phyloP scores from a whole-genome alignment of 2,329 filamentous ascomycete species.

The Clonostachys sp. region DNA sequence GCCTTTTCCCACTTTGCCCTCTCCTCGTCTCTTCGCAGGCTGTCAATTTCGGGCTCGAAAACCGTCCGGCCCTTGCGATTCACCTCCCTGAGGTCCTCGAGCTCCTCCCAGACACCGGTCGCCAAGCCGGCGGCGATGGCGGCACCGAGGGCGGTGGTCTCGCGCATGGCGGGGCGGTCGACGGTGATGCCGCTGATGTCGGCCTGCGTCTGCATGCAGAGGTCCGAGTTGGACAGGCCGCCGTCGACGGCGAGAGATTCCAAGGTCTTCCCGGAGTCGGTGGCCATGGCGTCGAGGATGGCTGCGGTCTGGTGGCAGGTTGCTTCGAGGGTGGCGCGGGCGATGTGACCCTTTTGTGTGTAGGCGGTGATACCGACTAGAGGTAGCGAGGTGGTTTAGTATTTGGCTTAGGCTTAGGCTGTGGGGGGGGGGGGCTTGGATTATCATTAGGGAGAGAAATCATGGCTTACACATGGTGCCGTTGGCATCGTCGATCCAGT shows the following conservation, averaged over 20 bases:
- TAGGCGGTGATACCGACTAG: slow-evolving; percentile 71
- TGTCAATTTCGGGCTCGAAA: slow-evolving; percentile 63
- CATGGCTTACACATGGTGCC: slow-evolving; percentile 65
- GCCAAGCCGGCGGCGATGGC: slow-evolving; percentile 81
- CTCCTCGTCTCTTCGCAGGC: slow-evolving; percentile 53
- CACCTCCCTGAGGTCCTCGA: slow-evolving; percentile 67
- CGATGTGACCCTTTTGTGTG: slow-evolving; percentile 73
- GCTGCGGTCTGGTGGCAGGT: slow-evolving; percentile 82
- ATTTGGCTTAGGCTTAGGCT: too few species aligned
- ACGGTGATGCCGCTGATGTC: slow-evolving; percentile 78
- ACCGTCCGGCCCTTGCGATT: slow-evolving; percentile 65
- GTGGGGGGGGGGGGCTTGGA: too few species aligned
- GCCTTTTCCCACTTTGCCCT: slow-evolving; percentile 73
- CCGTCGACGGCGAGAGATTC: slow-evolving; percentile 76
- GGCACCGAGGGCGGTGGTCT: slow-evolving; percentile 77
- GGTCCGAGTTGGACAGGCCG: slow-evolving; percentile 75
- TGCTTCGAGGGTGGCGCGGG: slow-evolving; percentile 74
- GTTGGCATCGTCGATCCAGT: slow-evolving; percentile 80
- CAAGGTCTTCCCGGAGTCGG: slow-evolving; percentile 70
- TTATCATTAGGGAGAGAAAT: too few species aligned
- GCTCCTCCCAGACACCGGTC: slow-evolving; percentile 68
- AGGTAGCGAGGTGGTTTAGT: neutral
- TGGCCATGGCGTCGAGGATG: slow-evolving; percentile 76
- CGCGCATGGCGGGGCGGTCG: slow-evolving; percentile 74
- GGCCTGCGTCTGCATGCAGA: slow-evolving; percentile 77